Percentiles rank a stretch among this genome's conserved stretches.
Conservation (phyloP, 2,329 filamentous ascomycete genomes). For the Helicocarpus griseus region DNA sequence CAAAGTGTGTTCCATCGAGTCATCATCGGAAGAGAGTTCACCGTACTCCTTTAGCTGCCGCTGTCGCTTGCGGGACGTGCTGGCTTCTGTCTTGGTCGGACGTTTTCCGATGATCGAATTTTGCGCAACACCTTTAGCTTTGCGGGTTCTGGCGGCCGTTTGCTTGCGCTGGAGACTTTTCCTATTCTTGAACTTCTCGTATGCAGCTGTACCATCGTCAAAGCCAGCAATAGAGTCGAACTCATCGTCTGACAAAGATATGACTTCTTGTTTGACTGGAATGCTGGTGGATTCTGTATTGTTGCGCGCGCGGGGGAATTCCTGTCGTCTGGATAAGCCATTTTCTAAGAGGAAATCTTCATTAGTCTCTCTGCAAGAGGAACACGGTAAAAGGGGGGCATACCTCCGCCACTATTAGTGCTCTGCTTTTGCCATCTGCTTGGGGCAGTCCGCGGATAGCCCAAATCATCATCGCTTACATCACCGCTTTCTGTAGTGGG, state of each 20-base stretch:
- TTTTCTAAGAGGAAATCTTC: neutral
- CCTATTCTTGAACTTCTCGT: conserved; percentile 55
- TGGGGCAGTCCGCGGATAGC: conserved; percentile 17
- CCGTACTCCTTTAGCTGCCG: conserved; percentile 32
- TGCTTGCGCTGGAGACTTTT: conserved; percentile 46
- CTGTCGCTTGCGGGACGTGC: conserved; percentile 16
- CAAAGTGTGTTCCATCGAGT: conserved; percentile 48
- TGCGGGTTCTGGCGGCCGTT: conserved; percentile 38
- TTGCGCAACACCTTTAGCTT: conserved; percentile 34
- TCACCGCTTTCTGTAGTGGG: conserved; percentile 20
- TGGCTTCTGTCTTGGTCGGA: conserved; percentile 21
- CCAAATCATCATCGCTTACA: conserved; percentile 33
- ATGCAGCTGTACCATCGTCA: conserved; percentile 38
- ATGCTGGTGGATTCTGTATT: conserved; percentile 6
- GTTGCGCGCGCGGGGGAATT: neutral
- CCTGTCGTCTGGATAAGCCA: neutral
- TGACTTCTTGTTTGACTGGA: conserved; percentile 5
- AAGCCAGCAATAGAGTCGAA: conserved; percentile 24
- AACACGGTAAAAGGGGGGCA: neutral
- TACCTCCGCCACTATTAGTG: neutral
- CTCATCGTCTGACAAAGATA: conserved; percentile 17
- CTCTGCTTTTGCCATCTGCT: neutral
- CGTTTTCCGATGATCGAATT: conserved; percentile 29
- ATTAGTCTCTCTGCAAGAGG: neutral
- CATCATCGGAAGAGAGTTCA: conserved; percentile 43